Base-by-base conservation (phyloP, 2,329 filamentous ascomycete genomes). In the Daldinia sp. region DNA sequence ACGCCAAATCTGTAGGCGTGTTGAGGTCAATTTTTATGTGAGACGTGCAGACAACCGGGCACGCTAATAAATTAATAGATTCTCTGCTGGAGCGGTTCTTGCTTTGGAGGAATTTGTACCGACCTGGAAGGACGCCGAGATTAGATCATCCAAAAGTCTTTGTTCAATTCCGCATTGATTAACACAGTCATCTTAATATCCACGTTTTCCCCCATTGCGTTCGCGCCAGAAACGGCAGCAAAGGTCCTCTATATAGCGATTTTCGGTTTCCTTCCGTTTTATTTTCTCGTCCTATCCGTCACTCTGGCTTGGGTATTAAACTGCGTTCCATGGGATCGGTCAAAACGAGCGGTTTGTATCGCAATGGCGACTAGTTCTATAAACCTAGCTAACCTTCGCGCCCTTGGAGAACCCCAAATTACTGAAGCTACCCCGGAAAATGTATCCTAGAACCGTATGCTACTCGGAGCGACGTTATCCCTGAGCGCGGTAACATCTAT, bases 311-410 rank as follows among this genome's bases (percentile, higher is more conserved):
- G 50, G 61, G n/a, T 47, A 3, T 1, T 59, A n/a, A 52, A 48
- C 47, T 56, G 61, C 37, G 9, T 53, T 25, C 56, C 61, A 1
- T 60, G 50, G 50, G 29, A 64, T 30, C 55, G 47, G 21, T 5
- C 51, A 11, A 64, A 64, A 50, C 51, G 61, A 60, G 61, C 61
- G 19, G 39, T 30, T 2, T 59, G 23, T 25, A 60, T 64, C 17
- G 56, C 43, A 11, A 51, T 59, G 8, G 35, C 43, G 13, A 51
- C 45, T n/a, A 53, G 11, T 21, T 23, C 37, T 4, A 30, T 23
- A 10, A 52, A 55, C 35, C 11, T 15, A 6, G 27, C 43, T 19
- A 50, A 54, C 13, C 8, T 34, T 8, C 50, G 21, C 11, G 49
- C 43, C 11, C 23, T 58, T 19, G n/a, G 32, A 3, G 13, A 11